Conservation (phyloP, 805 yeast species). For the Wickerhamomyces silvicola region DNA sequence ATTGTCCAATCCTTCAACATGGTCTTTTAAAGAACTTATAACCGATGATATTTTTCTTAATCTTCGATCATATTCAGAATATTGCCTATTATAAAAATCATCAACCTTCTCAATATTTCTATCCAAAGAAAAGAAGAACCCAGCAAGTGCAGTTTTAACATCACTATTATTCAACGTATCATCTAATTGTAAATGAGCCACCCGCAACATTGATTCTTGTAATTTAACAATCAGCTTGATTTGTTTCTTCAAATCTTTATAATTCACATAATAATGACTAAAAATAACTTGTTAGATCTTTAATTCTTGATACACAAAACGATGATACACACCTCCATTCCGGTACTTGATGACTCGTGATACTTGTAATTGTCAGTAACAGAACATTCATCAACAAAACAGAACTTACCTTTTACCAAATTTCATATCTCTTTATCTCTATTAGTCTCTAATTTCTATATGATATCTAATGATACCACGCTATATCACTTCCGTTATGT, state of each 20-base stretch:
- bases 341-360: constrained; percentile 82
- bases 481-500: no score
- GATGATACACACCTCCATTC: constrained; percentile 67
- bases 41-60: constrained; percentile 40
- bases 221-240: constrained; percentile 56
- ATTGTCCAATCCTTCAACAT: constrained; percentile 36
- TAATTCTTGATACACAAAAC: not conserved
- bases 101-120: constrained; percentile 78
- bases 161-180: constrained; percentile 35
- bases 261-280: constrained; percentile 68
- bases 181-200: constrained; percentile 10
- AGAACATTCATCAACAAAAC: constrained; percentile 3
- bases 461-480: no score
- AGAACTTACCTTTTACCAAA: constrained; percentile 62
- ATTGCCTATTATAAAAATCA: constrained; percentile 67
- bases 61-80: constrained; percentile 67
- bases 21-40: constrained; percentile 24
- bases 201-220: constrained; percentile 29
- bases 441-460: not conserved
- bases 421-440: constrained; percentile 42
- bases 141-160: constrained; percentile 44
- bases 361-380: constrained; percentile 18
- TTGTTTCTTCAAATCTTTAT: constrained; percentile 74
- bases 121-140: constrained; percentile 73
- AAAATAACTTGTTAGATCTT: not conserved